phyloP scores from a whole-genome alignment of 176 grass and related monocot genomes.

The Saccharum spontaneum region DNA sequence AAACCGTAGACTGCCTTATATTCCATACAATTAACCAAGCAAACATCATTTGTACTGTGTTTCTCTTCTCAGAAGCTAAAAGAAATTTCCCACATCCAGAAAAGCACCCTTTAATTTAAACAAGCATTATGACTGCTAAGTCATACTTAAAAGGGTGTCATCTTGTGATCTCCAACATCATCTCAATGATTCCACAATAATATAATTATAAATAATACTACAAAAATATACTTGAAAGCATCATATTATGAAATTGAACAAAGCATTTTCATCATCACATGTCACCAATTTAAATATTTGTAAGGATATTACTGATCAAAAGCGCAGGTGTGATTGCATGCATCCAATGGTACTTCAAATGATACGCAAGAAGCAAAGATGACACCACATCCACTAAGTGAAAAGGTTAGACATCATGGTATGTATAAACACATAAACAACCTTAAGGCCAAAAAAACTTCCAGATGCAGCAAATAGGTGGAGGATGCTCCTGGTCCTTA shows the following conservation, averaged over 20 bases:
- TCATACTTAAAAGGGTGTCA: conserved; percentile 6
- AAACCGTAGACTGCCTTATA: neutral
- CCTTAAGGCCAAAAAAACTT: conserved; percentile 89
- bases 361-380: neutral
- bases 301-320: conserved; percentile 12
- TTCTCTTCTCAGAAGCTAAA: conserved; percentile 7
- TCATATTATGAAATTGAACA: conserved; percentile 10
- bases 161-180: neutral
- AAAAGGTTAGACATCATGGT: conserved; percentile 12
- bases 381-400: neutral
- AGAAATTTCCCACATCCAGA: neutral
- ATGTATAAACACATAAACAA: conserved; percentile 32
- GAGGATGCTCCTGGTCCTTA: conserved; percentile 93
- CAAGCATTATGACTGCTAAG: neutral
- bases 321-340: neutral
- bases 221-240: neutral
- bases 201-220: neutral
- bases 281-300: conserved; percentile 1
- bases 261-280: conserved; percentile 11
- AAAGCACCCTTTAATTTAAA: neutral
- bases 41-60: neutral
- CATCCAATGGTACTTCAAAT: neutral
- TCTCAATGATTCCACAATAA: neutral
- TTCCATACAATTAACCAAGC: neutral
- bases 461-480: conserved; percentile 77